Base-by-base conservation (phyloP, 768 basidiomycete species). In the Neoboletus brunneissimus region DNA sequence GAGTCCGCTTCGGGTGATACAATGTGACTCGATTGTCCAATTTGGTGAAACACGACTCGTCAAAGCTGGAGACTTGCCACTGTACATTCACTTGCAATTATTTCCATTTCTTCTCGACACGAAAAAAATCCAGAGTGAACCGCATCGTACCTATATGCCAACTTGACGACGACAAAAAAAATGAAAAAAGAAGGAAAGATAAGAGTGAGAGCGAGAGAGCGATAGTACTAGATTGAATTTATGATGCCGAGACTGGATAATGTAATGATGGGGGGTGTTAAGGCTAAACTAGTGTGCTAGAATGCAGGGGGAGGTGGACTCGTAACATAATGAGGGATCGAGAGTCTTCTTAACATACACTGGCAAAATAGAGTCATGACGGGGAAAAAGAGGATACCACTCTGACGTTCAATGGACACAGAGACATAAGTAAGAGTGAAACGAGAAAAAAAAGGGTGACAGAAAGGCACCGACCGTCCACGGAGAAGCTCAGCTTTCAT, bases 401-500 rank as follows among this genome's bases (percentile, higher is more conserved):
- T 53, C 51, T 49, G 38, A 50, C 25, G 15, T 29, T 56, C 52
- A 35, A 37, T 11, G 12, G 43, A 44, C 37, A 25, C 27, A 2
- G 41, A 51, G 45, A 44, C 15, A n/a, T 16, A 47, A 41, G 32
- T 46, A 54, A 42, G 40, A 47, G 12, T 0, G 31, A 40, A 22
- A 46, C 1, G 20, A 27, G 27, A 44, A 45, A 13, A 40, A n/a
- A 50, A 46, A 22, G 42, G 37, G 25, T 16, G 29, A 34, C 27
- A 35, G 50, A 56, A 40, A 42, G n/a, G 37, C 29, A 64, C 57
- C 45, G 42, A 65, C 59, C 51, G 46, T 59, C 55, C 45, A 48
- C 25, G 57, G 63, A 63, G 53, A 59, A 69, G 71, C 65, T 69
- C 65, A 71, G 63, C 70, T 69, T 64, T 71, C 71, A 53, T 65